Evolutionary conservation across 768 basidiomycete genomes (phyloP), one percentile per base, ranked within the genome.

Genomic region (Trametes elegans): DNA sequence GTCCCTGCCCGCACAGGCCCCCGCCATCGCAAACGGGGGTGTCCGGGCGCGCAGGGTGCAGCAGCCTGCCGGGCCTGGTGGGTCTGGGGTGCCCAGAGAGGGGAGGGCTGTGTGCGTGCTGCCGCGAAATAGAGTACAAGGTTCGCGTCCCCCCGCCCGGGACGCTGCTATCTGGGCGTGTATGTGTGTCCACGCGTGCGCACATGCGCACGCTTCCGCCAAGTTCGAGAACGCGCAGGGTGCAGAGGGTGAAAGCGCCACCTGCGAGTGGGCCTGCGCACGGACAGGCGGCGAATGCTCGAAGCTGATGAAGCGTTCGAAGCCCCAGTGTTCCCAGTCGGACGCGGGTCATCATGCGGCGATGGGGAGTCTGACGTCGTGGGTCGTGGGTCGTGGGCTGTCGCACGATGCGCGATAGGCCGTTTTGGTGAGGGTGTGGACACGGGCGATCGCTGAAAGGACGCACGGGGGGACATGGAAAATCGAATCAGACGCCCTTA

Each of bases 101-200:
- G 19, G 41, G 36, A 13, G 34, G 26, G 35, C 32, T 21, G 11
- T 35, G 28, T 32, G 24, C 18, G 5, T 43, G 50, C 23, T 18
- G 40, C 55, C 47, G 36, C 41, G 42, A 41, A 40, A 57, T 50
- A 57, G 55, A 57, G 55, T 57, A 44, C 38, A 50, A 57, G 55
- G 49, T 57, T 57, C 43, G 26, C 7, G 39, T 35, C 46, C 46
- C 38, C 9, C 46, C 39, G 19, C 16, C 21, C n/a, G 46, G 54
- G 23, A 43, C 48, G 43, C 35, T 36, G n/a, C n/a, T n/a, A n/a
- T n/a, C n/a, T n/a, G n/a, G n/a, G n/a, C n/a, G n/a, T n/a, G n/a
- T n/a, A n/a, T n/a, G n/a, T n/a, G n/a, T 35, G 42, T 44, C 38
- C 34, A 43, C 51, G 23, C 19, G n/a, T n/a, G 51, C 51, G 43